These are phyloP conservation scores for Tuber microsphaerosporum DNA, from an alignment of 495 filamentous ascomycete species.

Conservation along the genomic window DNA sequence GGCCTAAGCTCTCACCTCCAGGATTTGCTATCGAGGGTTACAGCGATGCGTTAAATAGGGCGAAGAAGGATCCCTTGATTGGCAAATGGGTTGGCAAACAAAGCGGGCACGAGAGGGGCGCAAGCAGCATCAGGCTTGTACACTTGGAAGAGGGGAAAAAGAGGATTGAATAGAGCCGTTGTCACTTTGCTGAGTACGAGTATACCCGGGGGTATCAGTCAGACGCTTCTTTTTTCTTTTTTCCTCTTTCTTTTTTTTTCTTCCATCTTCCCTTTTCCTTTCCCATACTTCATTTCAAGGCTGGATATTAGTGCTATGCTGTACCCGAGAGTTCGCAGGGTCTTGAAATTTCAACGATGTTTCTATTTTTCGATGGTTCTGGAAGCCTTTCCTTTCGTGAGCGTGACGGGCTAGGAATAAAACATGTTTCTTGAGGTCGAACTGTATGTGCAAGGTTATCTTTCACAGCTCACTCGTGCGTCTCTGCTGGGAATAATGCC, in stretches of 20 bases:
- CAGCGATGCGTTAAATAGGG: slow-evolving; percentile 72
- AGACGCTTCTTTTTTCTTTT: neutral
- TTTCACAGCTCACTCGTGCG: neutral
- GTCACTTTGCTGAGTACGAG: neutral
- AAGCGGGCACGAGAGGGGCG: slow-evolving; percentile 49
- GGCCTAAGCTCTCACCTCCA: slow-evolving; percentile 88
- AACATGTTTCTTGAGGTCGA: neutral
- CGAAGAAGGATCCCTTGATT: slow-evolving; percentile 66
- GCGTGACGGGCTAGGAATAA: neutral
- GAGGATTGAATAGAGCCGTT: slow-evolving; percentile 62
- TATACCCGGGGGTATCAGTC: neutral
- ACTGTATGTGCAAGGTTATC: neutral
- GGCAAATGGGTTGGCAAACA: slow-evolving; percentile 65
- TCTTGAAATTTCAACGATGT: neutral
- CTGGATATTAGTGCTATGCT: neutral
- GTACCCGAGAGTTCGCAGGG: neutral
- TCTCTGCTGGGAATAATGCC: too few species aligned
- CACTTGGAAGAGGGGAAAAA: slow-evolving; percentile 94
- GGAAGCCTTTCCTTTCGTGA: neutral
- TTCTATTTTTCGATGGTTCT: neutral
- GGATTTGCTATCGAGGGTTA: slow-evolving; percentile 77
- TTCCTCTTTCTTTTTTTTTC: neutral
- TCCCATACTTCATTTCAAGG: neutral
- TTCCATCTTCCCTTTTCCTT: neutral
- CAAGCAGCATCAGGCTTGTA: slow-evolving; percentile 68